Percentiles rank a stretch among this genome's conserved stretches.
Evolutionary conservation across 371 early-diverging fungal species (phyloP).

Genomic region (Homolaphlyctis polyrhiza): DNA sequence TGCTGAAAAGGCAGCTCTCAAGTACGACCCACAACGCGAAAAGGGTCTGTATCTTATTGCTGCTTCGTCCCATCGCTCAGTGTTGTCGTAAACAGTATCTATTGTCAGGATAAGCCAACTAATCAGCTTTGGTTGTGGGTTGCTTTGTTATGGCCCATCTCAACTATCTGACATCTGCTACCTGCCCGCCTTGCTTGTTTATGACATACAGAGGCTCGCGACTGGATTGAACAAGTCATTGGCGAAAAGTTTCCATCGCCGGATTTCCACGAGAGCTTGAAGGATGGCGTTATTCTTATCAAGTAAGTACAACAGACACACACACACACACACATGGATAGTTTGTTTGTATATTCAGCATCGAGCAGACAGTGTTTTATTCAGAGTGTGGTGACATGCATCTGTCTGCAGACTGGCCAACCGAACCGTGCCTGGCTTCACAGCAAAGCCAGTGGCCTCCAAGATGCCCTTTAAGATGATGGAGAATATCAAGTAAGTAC

Average conservation of each 20-base stretch:
- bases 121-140: no score
- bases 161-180: no score
- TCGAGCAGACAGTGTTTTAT: no score
- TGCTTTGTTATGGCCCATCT: no score
- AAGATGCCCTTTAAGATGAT: slow-evolving; percentile 77
- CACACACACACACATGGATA: no score
- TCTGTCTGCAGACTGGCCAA: slow-evolving; percentile 9
- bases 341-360: no score
- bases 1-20: slow-evolving; percentile 33
- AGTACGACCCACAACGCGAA: slow-evolving; percentile 37
- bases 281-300: slow-evolving; percentile 82
- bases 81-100: no score
- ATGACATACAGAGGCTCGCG: slow-evolving; percentile 24
- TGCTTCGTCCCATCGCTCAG: no score
- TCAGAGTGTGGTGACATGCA: background rate
- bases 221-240: slow-evolving; percentile 61
- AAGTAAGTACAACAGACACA: slow-evolving; percentile 62
- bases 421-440: slow-evolving; percentile 5
- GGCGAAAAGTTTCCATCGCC: slow-evolving; percentile 45
- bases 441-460: slow-evolving; percentile 57
- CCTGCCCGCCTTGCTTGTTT: no score
- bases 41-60: no score
- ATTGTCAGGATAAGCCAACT: no score
- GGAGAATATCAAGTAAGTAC: background rate
- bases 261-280: slow-evolving; percentile 62